Conservation (phyloP, 2,329 filamentous ascomycete species). For the Madurella mycetomatis region DNA sequence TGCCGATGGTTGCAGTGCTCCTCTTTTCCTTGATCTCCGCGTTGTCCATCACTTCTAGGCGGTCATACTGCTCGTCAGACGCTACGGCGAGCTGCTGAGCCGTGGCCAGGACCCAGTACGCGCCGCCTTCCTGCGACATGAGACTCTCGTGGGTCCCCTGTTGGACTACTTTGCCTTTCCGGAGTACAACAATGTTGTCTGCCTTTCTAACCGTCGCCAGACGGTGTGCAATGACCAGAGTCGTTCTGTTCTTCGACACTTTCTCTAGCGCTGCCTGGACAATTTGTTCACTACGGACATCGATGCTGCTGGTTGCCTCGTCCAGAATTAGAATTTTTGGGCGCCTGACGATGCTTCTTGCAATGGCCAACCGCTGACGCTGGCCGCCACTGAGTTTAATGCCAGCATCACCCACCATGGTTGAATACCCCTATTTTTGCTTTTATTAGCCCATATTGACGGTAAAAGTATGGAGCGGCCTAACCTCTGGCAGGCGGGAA, state of each 20-base stretch:
- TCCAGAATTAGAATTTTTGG: conserved; percentile 30
- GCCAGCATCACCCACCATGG: conserved; percentile 72
- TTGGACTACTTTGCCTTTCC: conserved; percentile 65
- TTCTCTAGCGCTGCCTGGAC: conserved; percentile 30
- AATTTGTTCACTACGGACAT: conserved; percentile 38
- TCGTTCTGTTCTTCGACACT: conserved; percentile 28
- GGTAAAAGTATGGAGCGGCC: conserved; percentile 8
- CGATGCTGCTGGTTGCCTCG: conserved; percentile 44
- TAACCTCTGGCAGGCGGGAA: conserved; percentile 52
- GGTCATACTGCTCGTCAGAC: conserved; percentile 32
- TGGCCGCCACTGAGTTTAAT: conserved; percentile 73
- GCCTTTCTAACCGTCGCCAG: conserved; percentile 70
- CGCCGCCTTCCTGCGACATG: conserved; percentile 52
- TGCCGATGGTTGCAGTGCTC: conserved; percentile 34
- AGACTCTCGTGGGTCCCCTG: conserved; percentile 70
- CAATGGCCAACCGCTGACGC: conserved; percentile 69
- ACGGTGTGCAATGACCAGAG: conserved; percentile 61
- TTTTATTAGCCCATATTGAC: conserved; percentile 10
- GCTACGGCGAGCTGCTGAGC: conserved; percentile 54
- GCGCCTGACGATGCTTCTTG: conserved; percentile 28
- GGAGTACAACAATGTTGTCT: conserved; percentile 71
- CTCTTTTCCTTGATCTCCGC: conserved; percentile 35
- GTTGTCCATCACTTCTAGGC: background rate
- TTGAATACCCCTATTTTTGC: conserved; percentile 58
- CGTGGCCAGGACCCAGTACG: conserved; percentile 63